A percentile compares a stretch with the other conserved stretches of the same genome.
phyloP scores from a whole-genome alignment of 257 asterid genomes.

The Eustoma russellianum region DNA sequence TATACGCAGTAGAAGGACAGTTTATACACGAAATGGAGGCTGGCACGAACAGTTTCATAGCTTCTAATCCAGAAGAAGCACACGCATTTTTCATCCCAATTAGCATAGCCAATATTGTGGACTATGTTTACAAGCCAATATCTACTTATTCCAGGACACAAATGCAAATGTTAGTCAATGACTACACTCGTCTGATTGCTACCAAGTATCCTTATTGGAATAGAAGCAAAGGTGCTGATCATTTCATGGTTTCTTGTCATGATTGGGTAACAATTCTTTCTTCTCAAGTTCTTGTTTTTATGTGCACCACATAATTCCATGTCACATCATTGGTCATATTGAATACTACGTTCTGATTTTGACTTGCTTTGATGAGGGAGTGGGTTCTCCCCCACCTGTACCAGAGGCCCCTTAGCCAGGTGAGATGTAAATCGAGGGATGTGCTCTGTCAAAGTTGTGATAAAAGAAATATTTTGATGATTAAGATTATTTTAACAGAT shows the following conservation, averaged over 20 bases:
- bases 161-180: conserved; percentile 14
- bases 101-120: conserved; percentile 13
- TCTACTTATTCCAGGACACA: conserved; percentile 3
- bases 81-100: conserved; percentile 18
- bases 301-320: too few species aligned
- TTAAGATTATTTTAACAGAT: too few species aligned
- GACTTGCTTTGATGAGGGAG: too few species aligned
- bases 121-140: conserved; percentile 7
- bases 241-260: conserved; percentile 23
- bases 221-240: conserved; percentile 20
- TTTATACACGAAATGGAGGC: conserved; percentile 17
- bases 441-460: too few species aligned
- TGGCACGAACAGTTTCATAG: conserved; percentile 2
- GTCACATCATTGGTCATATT: too few species aligned
- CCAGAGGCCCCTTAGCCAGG: too few species aligned
- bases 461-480: too few species aligned
- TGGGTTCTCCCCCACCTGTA: too few species aligned
- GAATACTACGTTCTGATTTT: too few species aligned
- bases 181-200: conserved; percentile 12
- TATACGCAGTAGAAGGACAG: conserved; percentile 20
- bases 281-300: too few species aligned
- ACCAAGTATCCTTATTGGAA: conserved; percentile 21
- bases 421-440: too few species aligned
- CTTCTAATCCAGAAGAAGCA: conserved; percentile 14
- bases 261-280: conserved; percentile 13